These are phyloP conservation scores for Russula sp. DNA, from an alignment of 768 basidiomycete genomes.

Conservation along the genomic window DNA sequence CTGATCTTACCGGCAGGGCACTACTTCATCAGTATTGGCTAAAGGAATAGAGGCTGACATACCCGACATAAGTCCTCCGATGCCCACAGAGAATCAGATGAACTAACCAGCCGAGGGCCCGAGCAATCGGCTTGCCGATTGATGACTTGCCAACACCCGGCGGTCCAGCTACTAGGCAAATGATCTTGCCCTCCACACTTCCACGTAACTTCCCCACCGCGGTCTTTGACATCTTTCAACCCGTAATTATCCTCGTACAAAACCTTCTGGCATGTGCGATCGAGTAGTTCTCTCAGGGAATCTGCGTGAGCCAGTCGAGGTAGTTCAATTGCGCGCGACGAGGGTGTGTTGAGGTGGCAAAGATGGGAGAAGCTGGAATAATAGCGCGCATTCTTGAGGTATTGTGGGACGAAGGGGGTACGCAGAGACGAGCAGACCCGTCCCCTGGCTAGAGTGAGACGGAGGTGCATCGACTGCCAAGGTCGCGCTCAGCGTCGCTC, in stretches of 20 bases:
- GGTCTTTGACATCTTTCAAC: slow-evolving; percentile 85
- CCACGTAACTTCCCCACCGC: slow-evolving; percentile 94
- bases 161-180: slow-evolving; percentile 93
- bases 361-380: slow-evolving; percentile 13
- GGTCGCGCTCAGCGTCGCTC: no score
- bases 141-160: slow-evolving; percentile 98
- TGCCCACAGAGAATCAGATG: slow-evolving; percentile 96
- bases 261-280: slow-evolving; percentile 75
- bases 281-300: slow-evolving; percentile 98
- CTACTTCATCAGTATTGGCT: slow-evolving; percentile 38
- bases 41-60: slow-evolving; percentile 33
- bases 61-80: slow-evolving; percentile 94
- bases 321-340: slow-evolving; percentile 93
- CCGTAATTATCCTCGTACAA: slow-evolving; percentile 97
- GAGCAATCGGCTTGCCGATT: slow-evolving; percentile 92
- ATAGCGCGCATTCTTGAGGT: background rate
- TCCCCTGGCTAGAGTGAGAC: background rate
- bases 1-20: slow-evolving; percentile 95
- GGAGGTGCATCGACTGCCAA: slow-evolving; percentile 15
- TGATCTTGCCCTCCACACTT: slow-evolving; percentile 95
- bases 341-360: background rate
- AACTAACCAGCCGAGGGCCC: slow-evolving; percentile 88
- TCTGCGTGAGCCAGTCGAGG: slow-evolving; percentile 90
- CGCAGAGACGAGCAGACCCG: background rate
- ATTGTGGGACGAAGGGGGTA: background rate